Evolutionary conservation across 1,284 basidiomycete species (phyloP).

Genomic region (Bjerkandera adusta): DNA sequence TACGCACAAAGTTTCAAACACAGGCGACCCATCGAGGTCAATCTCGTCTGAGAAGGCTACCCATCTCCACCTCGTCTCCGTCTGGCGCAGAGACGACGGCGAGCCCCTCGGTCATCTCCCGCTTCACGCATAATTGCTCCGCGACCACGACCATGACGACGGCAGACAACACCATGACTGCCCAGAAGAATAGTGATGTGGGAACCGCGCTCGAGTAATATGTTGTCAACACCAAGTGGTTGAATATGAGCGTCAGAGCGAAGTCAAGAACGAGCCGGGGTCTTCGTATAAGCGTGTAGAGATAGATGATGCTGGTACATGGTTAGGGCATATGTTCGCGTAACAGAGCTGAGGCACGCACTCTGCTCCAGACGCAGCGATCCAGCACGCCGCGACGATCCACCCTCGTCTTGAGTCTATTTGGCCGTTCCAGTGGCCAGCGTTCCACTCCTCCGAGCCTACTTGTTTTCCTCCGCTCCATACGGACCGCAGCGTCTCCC

Average conservation of each 20-base stretch:
- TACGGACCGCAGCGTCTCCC: constrained; percentile 64
- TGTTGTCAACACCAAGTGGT: constrained; percentile 88
- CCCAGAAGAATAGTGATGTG: constrained; percentile 88
- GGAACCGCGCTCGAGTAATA: constrained; percentile 90
- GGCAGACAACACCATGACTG: constrained; percentile 71
- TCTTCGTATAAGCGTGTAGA: constrained; percentile 85
- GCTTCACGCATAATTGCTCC: constrained; percentile 89
- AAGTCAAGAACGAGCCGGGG: constrained; percentile 97
- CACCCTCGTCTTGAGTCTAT: constrained; percentile 81
- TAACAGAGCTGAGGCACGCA: constrained; percentile 43
- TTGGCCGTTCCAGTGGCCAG: constrained; percentile 52
- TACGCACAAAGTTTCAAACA: too few relatives aligned
- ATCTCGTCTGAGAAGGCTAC: constrained; percentile 40
- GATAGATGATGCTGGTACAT: constrained; percentile 73
- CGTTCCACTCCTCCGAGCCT: constrained; percentile 50
- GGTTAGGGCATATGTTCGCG: constrained; percentile 10
- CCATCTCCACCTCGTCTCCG: constrained; percentile 57
- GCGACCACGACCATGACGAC: constrained; percentile 77
- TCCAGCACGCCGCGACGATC: constrained; percentile 85
- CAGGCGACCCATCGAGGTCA: too few relatives aligned
- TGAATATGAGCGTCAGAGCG: constrained; percentile 84
- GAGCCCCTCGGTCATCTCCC: constrained; percentile 91
- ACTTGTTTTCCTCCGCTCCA: constrained; percentile 78
- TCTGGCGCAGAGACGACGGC: constrained; percentile 47
- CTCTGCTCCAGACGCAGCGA: constrained; percentile 79